Evolutionary conservation across 2,329 filamentous ascomycete species (phyloP).

Genomic region (Phyllosticta citrichinensis): DNA sequence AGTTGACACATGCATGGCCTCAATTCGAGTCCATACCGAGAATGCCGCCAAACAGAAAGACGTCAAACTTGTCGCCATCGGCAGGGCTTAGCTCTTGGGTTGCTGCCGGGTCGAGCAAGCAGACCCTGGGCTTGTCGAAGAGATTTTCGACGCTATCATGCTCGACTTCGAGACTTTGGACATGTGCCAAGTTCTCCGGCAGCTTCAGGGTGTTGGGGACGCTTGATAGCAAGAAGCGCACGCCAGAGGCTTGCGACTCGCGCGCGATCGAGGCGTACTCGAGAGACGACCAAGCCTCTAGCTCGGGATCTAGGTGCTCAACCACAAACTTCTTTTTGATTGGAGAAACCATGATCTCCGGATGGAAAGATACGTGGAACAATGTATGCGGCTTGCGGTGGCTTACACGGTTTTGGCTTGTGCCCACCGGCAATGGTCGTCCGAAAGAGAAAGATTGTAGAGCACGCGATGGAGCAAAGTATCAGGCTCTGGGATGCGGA

Average conservation of each 20-base stretch:
- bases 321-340: conserved; percentile 71
- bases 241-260: conserved; percentile 60
- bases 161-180: conserved; percentile 60
- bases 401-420: neutral
- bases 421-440: neutral
- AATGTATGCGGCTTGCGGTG: neutral
- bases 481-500: neutral
- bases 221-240: conserved; percentile 72
- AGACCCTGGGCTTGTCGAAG: conserved; percentile 69
- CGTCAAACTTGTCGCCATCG: conserved; percentile 74
- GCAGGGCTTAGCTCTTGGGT: conserved; percentile 70
- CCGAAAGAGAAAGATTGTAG: neutral
- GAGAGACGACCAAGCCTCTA: conserved; percentile 86
- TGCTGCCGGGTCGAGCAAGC: conserved; percentile 80
- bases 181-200: conserved; percentile 47
- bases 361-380: neutral
- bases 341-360: conserved; percentile 1
- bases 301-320: conserved; percentile 90
- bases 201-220: conserved; percentile 57
- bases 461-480: neutral
- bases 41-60: conserved; percentile 93
- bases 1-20: neutral
- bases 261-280: conserved; percentile 83
- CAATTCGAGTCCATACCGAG: conserved; percentile 51
- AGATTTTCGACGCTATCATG: conserved; percentile 72